Percentiles rank a stretch among this genome's conserved stretches.
Conservation (phyloP, 495 filamentous ascomycete species). For the Sabuloglossum arenarium region DNA sequence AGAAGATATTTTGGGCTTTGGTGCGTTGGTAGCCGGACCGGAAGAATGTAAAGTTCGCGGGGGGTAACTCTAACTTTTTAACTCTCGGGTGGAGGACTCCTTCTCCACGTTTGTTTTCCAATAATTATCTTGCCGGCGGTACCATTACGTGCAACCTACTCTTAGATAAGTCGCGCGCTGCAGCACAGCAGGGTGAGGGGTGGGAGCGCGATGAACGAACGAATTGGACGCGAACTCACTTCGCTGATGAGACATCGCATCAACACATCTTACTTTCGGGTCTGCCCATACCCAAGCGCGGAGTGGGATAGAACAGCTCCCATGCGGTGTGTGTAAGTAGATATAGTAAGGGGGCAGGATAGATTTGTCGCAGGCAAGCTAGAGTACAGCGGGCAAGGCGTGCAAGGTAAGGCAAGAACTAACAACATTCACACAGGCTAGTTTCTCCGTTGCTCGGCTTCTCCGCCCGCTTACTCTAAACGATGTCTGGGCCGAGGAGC, state of each 20-base stretch:
- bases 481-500: background rate
- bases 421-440: background rate
- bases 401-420: too few species aligned
- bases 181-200: background rate
- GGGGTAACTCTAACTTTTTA: background rate
- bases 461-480: background rate
- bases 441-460: conserved; percentile 1
- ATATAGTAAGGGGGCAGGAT: background rate
- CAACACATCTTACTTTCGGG: background rate
- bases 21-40: background rate
- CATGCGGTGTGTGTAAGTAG: background rate
- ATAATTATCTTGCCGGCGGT: conserved; percentile 1
- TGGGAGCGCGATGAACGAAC: background rate
- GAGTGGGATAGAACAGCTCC: background rate
- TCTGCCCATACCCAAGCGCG: background rate
- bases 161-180: background rate
- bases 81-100: background rate
- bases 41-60: background rate
- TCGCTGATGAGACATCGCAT: background rate
- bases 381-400: too few species aligned
- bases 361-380: background rate
- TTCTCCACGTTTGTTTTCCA: conserved; percentile 1
- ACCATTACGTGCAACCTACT: conserved; percentile 1
- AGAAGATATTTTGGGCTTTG: background rate
- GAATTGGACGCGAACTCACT: background rate